Base-by-base conservation (phyloP, 176 grass and related monocot genomes). In the Typha latifolia region DNA sequence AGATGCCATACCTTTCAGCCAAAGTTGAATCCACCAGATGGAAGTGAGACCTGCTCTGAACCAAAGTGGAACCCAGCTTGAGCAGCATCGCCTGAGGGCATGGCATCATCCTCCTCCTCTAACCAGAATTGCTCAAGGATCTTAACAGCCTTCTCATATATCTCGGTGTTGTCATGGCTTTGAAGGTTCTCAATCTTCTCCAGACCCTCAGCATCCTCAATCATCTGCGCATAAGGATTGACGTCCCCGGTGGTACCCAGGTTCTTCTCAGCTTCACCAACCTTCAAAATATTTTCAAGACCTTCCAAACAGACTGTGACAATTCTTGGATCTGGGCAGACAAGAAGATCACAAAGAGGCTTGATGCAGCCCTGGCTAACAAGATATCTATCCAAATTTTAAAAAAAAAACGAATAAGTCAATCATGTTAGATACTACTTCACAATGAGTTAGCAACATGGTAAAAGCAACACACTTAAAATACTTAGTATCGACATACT, bases 131-230 rank as follows among this genome's bases (percentile, higher is more conserved):
- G 72, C 67, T 90, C 91, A 0, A 96, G 83, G 79, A 96, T 90
- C 70, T 96, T 96, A 67, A 96, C 87, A 0, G 91, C 91, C 84
- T 90, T 95, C 69, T 96, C 87, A 29, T 96, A 96, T 74, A 96
- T 96, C 73, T 90, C 87, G 1, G 84, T 84, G 69, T 91, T 96
- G 65, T 96, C 87, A 37, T 96, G 91, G 79, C 87, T 91, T 74
- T 96, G 87, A 52, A 96, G 80, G 70, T 91, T 91, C 84, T 96
- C 91, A 69, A 96, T 96, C 84, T 96, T 96, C 43, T 96, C 91
- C 64, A 96, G 59, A 5, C 91, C 91, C 82, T 96, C 91, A 20
- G 87, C 84, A 55, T 96, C 91, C 67, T 96, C 91, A 70, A 96
- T 88, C 79, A 96, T 68, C 49, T 96, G 91, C 1, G 82, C 84